phyloP scores from a whole-genome alignment of 306 rosid genomes.

The Cucumis sativus region Cucumber_9930_V3 NC_026657.2:11287501-11288000 shows the following conservation, averaged over 20 bases:
- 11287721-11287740: conserved; percentile 88
- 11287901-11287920: conserved; percentile 94
- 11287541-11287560: conserved; percentile 56
- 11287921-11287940: conserved; percentile 74
- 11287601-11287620: conserved; percentile 77
- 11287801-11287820: conserved; percentile 81
- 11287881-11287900: conserved; percentile 79
- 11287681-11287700: conserved; percentile 87
- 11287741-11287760: conserved; percentile 96
- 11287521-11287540: conserved; percentile 85
- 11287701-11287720: conserved; percentile 95
- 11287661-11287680: conserved; percentile 95
- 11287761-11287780: conserved; percentile 93
- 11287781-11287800: conserved; percentile 97
- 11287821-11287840: conserved; percentile 66
- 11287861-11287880: conserved; percentile 77
- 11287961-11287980: conserved; percentile 63
- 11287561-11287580: conserved; percentile 49
- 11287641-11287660: conserved; percentile 97
- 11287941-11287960: conserved; percentile 70
- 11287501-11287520: conserved; percentile 96
- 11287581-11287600: conserved; percentile 97
- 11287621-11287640: conserved; percentile 93
- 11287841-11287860: conserved; percentile 94
- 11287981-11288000: conserved; percentile 67